Evolutionary conservation across 768 basidiomycete species (phyloP), one percentile per base, ranked within the genome.

Genomic region (Trametes punicea): DNA sequence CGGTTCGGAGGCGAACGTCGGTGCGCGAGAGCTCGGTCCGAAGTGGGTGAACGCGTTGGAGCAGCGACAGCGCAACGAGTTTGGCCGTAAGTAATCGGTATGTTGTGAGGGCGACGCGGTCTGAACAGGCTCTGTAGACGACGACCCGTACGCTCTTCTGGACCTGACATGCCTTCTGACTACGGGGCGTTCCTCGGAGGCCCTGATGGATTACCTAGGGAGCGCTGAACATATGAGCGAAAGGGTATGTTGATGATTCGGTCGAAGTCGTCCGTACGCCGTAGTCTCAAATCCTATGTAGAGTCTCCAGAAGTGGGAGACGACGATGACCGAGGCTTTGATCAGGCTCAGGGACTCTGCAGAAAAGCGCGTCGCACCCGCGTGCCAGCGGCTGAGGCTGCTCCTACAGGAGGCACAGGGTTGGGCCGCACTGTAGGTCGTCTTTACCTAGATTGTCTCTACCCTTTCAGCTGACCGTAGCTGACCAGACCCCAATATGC

Each of bases 291-390:
- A 40, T 25, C 26, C 41, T n/a, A 6, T 40, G 55, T 40, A 93
- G 90, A 83, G 84, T 44, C 76, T 93, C 53, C 84, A 85, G 66
- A 90, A 90, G 68, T 93, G 90, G 90, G 90, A 93, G 67, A 75
- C 81, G 1, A 83, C 82, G 4, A 80, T 91, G 62, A 75, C 76
- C 9, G 88, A 91, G 57, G 81, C 88, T 15, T 69, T 93, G 47
- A 74, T 78, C 29, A 88, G 83, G 66, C 71, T 92, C 53, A 87
- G 89, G 49, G 87, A 93, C 67, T 82, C 78, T 64, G 77, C 87
- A 18, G 86, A 87, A 64, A 81, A 85, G 60, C 81, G 82, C 46
- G 71, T 90, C 27, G 78, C 81, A 7, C 88, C 88, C 26, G 88
- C 89, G 27, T 81, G 83, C 49, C 90, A 93, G 68, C 81, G 91